Evolutionary conservation across 805 yeast genomes (phyloP).

Genomic region (Ogataea henricii): DNA sequence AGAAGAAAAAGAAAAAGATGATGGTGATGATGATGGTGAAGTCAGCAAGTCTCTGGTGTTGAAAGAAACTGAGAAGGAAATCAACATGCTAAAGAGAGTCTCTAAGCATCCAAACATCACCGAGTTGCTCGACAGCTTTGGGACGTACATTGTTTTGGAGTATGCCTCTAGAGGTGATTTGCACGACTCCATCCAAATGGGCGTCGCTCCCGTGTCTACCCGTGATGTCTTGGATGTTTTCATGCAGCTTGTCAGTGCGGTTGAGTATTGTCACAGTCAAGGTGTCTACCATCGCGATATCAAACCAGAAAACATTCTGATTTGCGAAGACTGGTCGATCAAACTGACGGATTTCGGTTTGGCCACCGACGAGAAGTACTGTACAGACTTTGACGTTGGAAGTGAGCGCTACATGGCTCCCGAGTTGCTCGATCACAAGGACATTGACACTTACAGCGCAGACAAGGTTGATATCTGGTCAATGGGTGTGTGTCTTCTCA

Average conservation of each 20-base stretch:
- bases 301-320: conserved; percentile 58
- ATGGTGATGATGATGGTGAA: background rate
- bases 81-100: conserved; percentile 60
- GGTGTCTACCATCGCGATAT: conserved; percentile 57
- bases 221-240: conserved; percentile 58
- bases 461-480: conserved; percentile 89
- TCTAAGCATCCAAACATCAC: conserved; percentile 56
- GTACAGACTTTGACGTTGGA: conserved; percentile 82
- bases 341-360: conserved; percentile 62
- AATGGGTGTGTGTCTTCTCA: conserved; percentile 77
- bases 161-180: conserved; percentile 87
- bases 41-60: conserved; percentile 40
- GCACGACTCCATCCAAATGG: conserved; percentile 72
- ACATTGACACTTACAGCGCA: conserved; percentile 67
- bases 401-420: conserved; percentile 95
- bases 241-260: conserved; percentile 49
- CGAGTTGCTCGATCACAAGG: conserved; percentile 66
- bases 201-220: conserved; percentile 61
- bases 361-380: conserved; percentile 52
- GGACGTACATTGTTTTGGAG: conserved; percentile 62
- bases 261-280: conserved; percentile 50
- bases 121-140: conserved; percentile 50
- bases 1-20: conserved; percentile 11
- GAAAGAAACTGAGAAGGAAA: conserved; percentile 67
- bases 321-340: conserved; percentile 56